phyloP scores from a whole-genome alignment of 257 asterid genomes.

The Perilla frutescens region DNA sequence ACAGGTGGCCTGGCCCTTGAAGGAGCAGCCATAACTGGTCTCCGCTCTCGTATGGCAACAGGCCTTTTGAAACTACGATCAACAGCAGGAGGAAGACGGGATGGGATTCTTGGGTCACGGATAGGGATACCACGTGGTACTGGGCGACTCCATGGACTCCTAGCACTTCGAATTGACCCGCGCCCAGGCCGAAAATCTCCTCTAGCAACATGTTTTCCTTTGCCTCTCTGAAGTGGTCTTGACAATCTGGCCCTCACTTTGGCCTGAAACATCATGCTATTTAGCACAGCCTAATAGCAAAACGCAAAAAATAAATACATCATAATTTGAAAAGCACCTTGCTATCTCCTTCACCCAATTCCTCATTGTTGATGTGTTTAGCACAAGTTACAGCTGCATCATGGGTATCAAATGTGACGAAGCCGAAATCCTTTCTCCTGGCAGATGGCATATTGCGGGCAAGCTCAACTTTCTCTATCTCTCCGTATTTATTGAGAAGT shows the following conservation, averaged over 20 bases:
- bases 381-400: slow-evolving; percentile 94
- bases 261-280: slow-evolving; percentile 58
- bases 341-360: slow-evolving; percentile 84
- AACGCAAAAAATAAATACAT: slow-evolving; percentile 1
- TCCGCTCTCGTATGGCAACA: slow-evolving; percentile 66
- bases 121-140: slow-evolving; percentile 58
- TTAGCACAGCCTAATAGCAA: slow-evolving; percentile 31
- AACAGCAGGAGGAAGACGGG: slow-evolving; percentile 61
- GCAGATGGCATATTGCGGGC: slow-evolving; percentile 99
- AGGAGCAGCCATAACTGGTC: slow-evolving; percentile 69
- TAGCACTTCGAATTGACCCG: slow-evolving; percentile 55
- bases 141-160: slow-evolving; percentile 82
- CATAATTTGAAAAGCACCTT: slow-evolving; percentile 55
- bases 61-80: slow-evolving; percentile 80
- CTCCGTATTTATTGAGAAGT: slow-evolving; percentile 72
- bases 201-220: slow-evolving; percentile 76
- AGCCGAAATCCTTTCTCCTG: slow-evolving; percentile 96
- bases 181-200: slow-evolving; percentile 71
- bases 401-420: slow-evolving; percentile 84
- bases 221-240: slow-evolving; percentile 97
- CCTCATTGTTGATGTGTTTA: slow-evolving; percentile 86
- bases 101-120: slow-evolving; percentile 64
- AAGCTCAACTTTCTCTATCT: slow-evolving; percentile 87
- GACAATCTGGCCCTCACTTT: slow-evolving; percentile 97
- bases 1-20: slow-evolving; percentile 78